Evolutionary conservation across 208 protist genomes (phyloP).

Genomic region (Leptomonas seymouri): DNA sequence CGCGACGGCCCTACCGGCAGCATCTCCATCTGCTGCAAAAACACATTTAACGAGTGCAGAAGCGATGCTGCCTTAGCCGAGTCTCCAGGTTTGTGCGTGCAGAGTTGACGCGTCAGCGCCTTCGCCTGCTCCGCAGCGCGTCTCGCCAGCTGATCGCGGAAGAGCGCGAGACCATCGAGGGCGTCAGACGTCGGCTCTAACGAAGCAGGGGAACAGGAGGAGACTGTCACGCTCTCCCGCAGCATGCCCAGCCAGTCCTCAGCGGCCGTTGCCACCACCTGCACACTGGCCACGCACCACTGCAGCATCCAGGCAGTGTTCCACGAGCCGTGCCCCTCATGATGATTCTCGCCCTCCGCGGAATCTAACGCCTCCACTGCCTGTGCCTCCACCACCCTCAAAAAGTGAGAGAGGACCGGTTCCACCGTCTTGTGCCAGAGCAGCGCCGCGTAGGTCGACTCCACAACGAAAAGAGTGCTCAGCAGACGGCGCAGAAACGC

Average conservation of each 20-base stretch:
- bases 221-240: conserved; percentile 17
- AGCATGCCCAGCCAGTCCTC: conserved; percentile 47
- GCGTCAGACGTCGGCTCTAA: conserved; percentile 19
- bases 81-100: conserved; percentile 7
- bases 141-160: conserved; percentile 23
- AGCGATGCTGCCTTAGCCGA: conserved; percentile 9
- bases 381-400: conserved; percentile 21
- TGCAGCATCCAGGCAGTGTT: conserved; percentile 17
- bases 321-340: conserved; percentile 10
- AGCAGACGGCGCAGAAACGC: conserved; percentile 53
- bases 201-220: too few relatives aligned
- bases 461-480: conserved; percentile 34
- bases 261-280: conserved; percentile 24
- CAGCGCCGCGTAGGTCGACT: conserved; percentile 8
- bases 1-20: conserved; percentile 25
- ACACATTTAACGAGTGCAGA: conserved; percentile 13
- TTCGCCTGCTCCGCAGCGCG: conserved; percentile 22
- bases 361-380: background rate
- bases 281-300: conserved; percentile 30
- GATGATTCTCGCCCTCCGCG: background rate
- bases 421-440: conserved; percentile 26
- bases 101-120: conserved; percentile 11
- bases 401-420: conserved; percentile 22
- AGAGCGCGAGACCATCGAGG: conserved; percentile 23
- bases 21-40: conserved; percentile 11